Conservation (phyloP, 176 grass and related monocot species). For the Calamus simplicifolius region DNA sequence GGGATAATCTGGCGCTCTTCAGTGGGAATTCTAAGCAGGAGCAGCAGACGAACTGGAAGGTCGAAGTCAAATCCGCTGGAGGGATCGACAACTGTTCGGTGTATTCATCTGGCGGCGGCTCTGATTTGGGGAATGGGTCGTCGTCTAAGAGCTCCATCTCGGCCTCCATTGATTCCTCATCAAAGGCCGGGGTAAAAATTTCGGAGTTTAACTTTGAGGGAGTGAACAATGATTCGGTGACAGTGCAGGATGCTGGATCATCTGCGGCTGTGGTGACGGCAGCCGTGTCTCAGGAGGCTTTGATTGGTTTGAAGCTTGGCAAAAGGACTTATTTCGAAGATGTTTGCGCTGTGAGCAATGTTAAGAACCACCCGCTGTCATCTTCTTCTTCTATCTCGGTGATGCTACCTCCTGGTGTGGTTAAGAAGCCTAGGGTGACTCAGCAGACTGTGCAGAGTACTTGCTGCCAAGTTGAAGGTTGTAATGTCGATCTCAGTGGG, state of each 20-base stretch:
- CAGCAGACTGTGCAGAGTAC: constrained; percentile 3
- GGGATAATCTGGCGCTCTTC: constrained; percentile 32
- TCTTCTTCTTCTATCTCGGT: neutral
- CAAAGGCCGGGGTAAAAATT: neutral
- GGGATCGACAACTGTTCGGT: constrained; percentile 1
- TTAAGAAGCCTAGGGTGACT: neutral
- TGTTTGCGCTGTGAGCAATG: neutral
- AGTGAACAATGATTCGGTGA: neutral
- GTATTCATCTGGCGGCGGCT: constrained; percentile 15
- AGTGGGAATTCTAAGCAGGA: constrained; percentile 1
- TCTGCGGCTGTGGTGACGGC: neutral
- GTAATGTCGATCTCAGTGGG: constrained; percentile 57
- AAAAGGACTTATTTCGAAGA: constrained; percentile 24
- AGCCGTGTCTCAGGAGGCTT: neutral
- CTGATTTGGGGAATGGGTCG: no score
- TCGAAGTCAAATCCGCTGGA: neutral
- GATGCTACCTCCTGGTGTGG: neutral
- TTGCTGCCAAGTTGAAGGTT: constrained; percentile 85
- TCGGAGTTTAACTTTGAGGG: neutral
- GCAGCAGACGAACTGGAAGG: no score
- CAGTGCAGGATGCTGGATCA: neutral
- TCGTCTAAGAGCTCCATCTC: no score
- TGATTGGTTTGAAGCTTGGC: constrained; percentile 11
- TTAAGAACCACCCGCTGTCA: neutral
- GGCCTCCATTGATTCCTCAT: constrained; percentile 7